Base-by-base conservation (phyloP, 306 rosid genomes). In the Clitoria ternatea region DNA sequence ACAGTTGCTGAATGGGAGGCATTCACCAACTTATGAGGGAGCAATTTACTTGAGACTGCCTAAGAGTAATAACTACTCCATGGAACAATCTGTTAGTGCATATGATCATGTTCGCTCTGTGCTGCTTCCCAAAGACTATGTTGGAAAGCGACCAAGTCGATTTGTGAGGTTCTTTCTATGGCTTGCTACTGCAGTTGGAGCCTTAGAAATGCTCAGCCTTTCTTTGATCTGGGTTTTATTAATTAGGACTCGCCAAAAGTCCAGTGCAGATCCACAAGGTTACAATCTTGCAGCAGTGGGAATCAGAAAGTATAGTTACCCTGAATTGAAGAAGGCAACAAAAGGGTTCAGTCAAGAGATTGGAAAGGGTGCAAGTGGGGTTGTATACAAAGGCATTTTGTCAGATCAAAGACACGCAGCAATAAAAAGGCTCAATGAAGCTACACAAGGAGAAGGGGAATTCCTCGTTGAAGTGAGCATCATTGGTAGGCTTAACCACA, bases 361-460 rank as follows among this genome's bases (percentile, higher is more conserved):
- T 14, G 79, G 79, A 64, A 52, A 48, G 23, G 79, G 79, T 8
- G 79, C 35, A 4, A 66, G 64, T 18, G 79, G 79, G 5, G 19
- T 74, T 52, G 79, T 74, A 3, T 61, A 63, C 53, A 63, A 42
- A 74, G 79, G 66, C 1, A 2, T 56, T 20, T 54, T 75, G 45
- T 22, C 73, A 2, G 73, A 65, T 65, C 60, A 75, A 54, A 65
- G 79, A 20, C 20, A 52, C 14, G 79, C 2, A 0, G 69, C 77
- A 7, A 32, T 72, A 7, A 72, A 72, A 55, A 72, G 57, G 2
- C 54, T 72, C 17, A 1, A 54, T n/a, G 66, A 74, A 5, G 79
- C 79, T 30, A 22, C 53, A 64, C 79, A 74, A 42, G 79, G 73
- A 54, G 79, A 74, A 65, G 79, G 59, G 0, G 79, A 74, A 27